Percentiles rank a stretch among this genome's conserved stretches.
These are phyloP conservation scores for Trichoderma atroviride DNA, from an alignment of 2,329 filamentous ascomycete species.

Conservation along the genomic window DNA sequence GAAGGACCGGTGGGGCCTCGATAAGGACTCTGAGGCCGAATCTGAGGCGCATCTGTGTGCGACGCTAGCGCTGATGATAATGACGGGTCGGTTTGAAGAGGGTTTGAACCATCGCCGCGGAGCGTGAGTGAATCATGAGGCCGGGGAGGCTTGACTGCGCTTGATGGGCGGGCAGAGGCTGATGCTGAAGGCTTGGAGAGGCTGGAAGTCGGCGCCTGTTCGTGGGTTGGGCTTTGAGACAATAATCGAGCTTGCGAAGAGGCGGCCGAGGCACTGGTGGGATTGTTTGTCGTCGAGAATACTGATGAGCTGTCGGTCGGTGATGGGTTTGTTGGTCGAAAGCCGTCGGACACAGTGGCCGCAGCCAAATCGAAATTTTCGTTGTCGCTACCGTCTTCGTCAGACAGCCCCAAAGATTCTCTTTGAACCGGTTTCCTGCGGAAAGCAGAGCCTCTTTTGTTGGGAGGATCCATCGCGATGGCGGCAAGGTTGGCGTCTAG, in stretches of 20 bases:
- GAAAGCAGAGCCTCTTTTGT: slow-evolving; percentile 43
- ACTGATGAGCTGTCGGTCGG: slow-evolving; percentile 16
- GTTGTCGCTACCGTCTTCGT: slow-evolving; percentile 35
- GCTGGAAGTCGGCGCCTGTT: slow-evolving; percentile 12
- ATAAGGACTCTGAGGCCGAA: slow-evolving; percentile 64
- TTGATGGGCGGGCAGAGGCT: slow-evolving; percentile 51
- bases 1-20: slow-evolving; percentile 73
- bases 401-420: slow-evolving; percentile 43
- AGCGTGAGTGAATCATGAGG: slow-evolving; percentile 55
- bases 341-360: slow-evolving; percentile 57
- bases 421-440: slow-evolving; percentile 49
- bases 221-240: slow-evolving; percentile 2
- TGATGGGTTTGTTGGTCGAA: slow-evolving; percentile 43
- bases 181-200: slow-evolving; percentile 29
- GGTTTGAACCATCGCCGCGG: slow-evolving; percentile 52
- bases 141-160: slow-evolving; percentile 57
- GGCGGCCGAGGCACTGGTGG: slow-evolving; percentile 32
- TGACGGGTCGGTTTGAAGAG: slow-evolving; percentile 22
- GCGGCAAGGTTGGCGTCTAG: slow-evolving; percentile 25
- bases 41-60: slow-evolving; percentile 44
- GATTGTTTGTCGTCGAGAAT: slow-evolving; percentile 7
- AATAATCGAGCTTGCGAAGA: slow-evolving; percentile 19
- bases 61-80: slow-evolving; percentile 31
- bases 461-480: slow-evolving; percentile 45
- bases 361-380: slow-evolving; percentile 55